A percentile compares a stretch with the other conserved stretches of the same genome.
phyloP scores from a whole-genome alignment of 305 asterid genomes.

The Monarda citriodora region DNA sequence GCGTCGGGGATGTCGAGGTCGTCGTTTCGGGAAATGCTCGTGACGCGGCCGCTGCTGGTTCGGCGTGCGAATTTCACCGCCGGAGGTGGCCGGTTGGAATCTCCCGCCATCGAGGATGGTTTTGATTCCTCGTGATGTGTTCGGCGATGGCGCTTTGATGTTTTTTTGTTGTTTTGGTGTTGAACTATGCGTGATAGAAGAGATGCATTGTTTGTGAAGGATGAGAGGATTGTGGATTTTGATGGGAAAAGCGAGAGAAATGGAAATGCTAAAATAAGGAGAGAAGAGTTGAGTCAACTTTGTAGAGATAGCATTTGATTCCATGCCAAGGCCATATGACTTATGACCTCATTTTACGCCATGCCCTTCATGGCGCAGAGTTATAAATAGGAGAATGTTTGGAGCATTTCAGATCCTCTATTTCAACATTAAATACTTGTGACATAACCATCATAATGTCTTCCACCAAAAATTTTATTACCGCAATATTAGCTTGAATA shows the following conservation, averaged over 20 bases:
- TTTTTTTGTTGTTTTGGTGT: not conserved
- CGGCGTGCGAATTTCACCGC: constrained; percentile 74
- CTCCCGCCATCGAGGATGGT: constrained; percentile 23
- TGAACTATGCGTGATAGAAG: too few relatives aligned
- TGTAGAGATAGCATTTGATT: not conserved
- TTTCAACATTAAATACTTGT: too few relatives aligned
- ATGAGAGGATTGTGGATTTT: constrained; percentile 12
- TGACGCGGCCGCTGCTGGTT: constrained; percentile 75
- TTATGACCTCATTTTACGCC: constrained; percentile 29
- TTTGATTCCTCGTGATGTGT: constrained; percentile 2
- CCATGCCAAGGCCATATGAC: not conserved
- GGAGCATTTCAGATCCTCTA: too few relatives aligned
- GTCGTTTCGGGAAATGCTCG: constrained; percentile 69
- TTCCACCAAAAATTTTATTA: too few relatives aligned
- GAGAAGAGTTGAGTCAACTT: constrained; percentile 5
- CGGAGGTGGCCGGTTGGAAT: constrained; percentile 30
- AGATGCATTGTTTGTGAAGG: constrained; percentile 2
- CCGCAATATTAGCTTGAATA: too few relatives aligned
- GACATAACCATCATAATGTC: too few relatives aligned
- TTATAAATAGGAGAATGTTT: too few relatives aligned
- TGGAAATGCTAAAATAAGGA: constrained; percentile 16
- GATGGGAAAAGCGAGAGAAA: not conserved
- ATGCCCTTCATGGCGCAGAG: constrained; percentile 23
- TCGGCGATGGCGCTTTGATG: constrained; percentile 28
- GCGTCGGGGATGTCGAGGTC: constrained; percentile 49